Conservation (phyloP, 1,284 basidiomycete genomes). For the Sporisorium scitamineum region DNA sequence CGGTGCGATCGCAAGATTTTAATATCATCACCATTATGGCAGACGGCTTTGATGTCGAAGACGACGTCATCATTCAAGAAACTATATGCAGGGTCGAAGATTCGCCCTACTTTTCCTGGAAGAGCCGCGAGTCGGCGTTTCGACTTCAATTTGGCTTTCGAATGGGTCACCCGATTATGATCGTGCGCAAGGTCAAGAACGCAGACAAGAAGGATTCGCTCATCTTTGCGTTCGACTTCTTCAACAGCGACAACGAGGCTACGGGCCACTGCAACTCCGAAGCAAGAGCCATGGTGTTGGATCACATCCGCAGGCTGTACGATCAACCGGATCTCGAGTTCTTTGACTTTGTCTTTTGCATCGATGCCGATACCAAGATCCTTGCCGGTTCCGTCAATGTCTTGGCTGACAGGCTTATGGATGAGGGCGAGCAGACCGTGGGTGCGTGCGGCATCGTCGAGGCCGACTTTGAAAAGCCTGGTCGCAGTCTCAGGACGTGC, state of each 20-base stretch:
- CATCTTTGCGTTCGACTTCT: conserved; percentile 41
- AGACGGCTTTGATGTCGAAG: conserved; percentile 38
- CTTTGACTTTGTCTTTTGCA: conserved; percentile 40
- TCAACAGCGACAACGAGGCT: conserved; percentile 38
- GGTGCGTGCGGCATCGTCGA: conserved; percentile 38
- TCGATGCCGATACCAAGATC: conserved; percentile 43
- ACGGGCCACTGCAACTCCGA: conserved; percentile 29
- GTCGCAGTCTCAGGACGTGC: conserved; percentile 14
- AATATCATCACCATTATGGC: conserved; percentile 42
- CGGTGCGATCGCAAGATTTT: conserved; percentile 17
- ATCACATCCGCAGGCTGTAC: conserved; percentile 25
- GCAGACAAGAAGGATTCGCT: conserved; percentile 45
- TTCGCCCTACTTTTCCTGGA: conserved; percentile 40
- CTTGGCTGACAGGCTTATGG: conserved; percentile 25
- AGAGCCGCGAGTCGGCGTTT: conserved; percentile 33
- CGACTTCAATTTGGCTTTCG: conserved; percentile 31
- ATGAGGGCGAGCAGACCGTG: conserved; percentile 32
- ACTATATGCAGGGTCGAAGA: conserved; percentile 20
- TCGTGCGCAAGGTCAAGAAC: conserved; percentile 36
- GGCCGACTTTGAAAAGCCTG: conserved; percentile 26
- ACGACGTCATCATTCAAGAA: conserved; percentile 27
- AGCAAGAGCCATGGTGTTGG: conserved; percentile 26
- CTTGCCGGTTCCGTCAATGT: conserved; percentile 27
- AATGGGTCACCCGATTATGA: conserved; percentile 25
- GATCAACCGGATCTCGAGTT: conserved; percentile 20